These are phyloP conservation scores for Gossypium davidsonii DNA, from an alignment of 441 rosid species.

Conservation along the genomic window DNA sequence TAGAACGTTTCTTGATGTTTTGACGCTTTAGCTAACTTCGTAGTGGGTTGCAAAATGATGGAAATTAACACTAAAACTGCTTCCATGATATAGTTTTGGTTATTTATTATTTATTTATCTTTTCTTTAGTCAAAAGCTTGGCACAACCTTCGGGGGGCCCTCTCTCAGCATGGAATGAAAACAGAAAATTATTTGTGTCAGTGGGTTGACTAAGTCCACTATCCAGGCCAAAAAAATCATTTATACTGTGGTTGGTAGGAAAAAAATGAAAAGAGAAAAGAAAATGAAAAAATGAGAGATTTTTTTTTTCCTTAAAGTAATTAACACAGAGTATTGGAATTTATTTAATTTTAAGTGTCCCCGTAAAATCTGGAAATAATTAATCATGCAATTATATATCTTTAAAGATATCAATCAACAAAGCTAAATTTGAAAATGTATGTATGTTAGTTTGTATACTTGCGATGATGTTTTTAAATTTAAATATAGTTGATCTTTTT, in stretches of 20 bases:
- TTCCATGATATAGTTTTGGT: not conserved
- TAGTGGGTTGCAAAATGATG: not conserved
- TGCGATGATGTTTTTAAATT: too few relatives aligned
- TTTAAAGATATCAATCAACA: not conserved
- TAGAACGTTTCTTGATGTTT: not conserved
- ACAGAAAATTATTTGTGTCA: not conserved
- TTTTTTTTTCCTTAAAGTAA: too few relatives aligned
- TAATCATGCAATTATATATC: not conserved
- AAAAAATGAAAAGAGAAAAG: too few relatives aligned
- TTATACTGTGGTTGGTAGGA: not conserved
- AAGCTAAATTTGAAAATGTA: not conserved
- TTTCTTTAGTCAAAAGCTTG: not conserved
- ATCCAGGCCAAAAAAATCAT: not conserved
- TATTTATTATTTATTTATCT: not conserved
- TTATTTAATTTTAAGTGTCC: not conserved
- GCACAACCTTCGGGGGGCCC: not conserved
- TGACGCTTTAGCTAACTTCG: not conserved
- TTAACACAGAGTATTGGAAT: too few relatives aligned
- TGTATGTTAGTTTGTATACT: too few relatives aligned
- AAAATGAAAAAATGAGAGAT: not conserved
- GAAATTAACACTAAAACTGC: not conserved
- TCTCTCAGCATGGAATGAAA: not conserved
- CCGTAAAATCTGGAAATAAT: not conserved
- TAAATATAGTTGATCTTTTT: too few relatives aligned
- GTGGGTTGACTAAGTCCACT: not conserved